These are phyloP conservation scores for Curvularia sp. DNA, from an alignment of 2,329 filamentous ascomycete species.

Conservation along the genomic window DNA sequence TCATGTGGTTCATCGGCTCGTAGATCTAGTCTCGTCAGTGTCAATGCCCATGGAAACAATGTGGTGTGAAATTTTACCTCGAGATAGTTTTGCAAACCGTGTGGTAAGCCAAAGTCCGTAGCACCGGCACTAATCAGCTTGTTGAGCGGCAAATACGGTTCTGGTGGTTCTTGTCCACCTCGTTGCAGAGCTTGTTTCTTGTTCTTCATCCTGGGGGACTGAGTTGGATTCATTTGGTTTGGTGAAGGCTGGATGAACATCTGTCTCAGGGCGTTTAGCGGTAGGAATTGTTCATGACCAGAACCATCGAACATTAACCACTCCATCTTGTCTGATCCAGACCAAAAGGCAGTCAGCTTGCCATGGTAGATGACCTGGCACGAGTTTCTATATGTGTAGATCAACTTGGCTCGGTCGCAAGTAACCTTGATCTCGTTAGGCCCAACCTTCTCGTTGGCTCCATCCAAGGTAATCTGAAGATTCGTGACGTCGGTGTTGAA, in stretches of 20 bases:
- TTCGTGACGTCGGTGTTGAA: slow-evolving; percentile 83
- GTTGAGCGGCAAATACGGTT: slow-evolving; percentile 54
- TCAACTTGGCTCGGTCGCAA: slow-evolving; percentile 77
- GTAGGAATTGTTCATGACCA: slow-evolving; percentile 82
- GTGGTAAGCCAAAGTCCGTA: slow-evolving; percentile 62
- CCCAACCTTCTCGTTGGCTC: slow-evolving; percentile 63
- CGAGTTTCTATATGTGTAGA: slow-evolving; percentile 87
- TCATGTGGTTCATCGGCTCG: slow-evolving; percentile 71
- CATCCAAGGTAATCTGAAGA: slow-evolving; percentile 85
- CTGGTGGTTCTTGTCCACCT: slow-evolving; percentile 32
- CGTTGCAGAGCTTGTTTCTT: slow-evolving; percentile 56
- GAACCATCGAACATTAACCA: slow-evolving; percentile 81
- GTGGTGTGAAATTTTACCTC: slow-evolving; percentile 58
- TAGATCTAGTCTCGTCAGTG: slow-evolving; percentile 59
- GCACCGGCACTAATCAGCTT: slow-evolving; percentile 56
- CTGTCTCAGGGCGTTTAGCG: slow-evolving; percentile 65
- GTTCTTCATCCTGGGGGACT: slow-evolving; percentile 61
- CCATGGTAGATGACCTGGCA: slow-evolving; percentile 83
- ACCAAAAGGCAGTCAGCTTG: slow-evolving; percentile 78
- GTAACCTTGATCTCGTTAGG: slow-evolving; percentile 75
- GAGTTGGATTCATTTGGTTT: slow-evolving; percentile 57
- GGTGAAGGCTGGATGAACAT: slow-evolving; percentile 57
- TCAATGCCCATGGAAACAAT: slow-evolving; percentile 19
- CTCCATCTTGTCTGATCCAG: slow-evolving; percentile 78
- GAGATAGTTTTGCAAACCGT: slow-evolving; percentile 65